Percentiles rank a stretch among this genome's conserved stretches.
These are phyloP conservation scores for Clavulina sp. DNA, from an alignment of 768 basidiomycete species.

Conservation along the genomic window DNA sequence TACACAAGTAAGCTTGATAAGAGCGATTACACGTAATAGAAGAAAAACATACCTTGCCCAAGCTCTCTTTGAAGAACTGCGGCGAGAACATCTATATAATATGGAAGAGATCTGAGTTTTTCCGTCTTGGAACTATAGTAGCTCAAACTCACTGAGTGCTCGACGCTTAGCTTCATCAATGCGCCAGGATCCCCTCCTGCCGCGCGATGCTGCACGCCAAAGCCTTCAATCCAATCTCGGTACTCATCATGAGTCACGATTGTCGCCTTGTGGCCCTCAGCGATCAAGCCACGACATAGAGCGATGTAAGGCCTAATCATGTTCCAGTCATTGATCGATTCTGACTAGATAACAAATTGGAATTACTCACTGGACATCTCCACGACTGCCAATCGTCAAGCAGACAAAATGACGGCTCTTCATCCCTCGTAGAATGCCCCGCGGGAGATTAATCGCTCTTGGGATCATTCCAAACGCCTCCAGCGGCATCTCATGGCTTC, in stretches of 20 bases:
- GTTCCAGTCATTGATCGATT: not conserved
- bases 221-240: slow-evolving; percentile 40
- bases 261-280: slow-evolving; percentile 28
- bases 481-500: slow-evolving; percentile 13
- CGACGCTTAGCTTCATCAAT: slow-evolving; percentile 43
- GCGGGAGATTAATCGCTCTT: slow-evolving; percentile 33
- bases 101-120: not conserved
- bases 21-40: not conserved
- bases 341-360: not conserved
- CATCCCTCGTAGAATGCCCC: slow-evolving; percentile 15
- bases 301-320: slow-evolving; percentile 27
- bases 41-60: slow-evolving; percentile 28
- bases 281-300: slow-evolving; percentile 23
- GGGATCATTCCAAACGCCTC: slow-evolving; percentile 22
- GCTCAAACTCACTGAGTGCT: slow-evolving; percentile 18
- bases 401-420: slow-evolving; percentile 38
- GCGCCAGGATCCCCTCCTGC: slow-evolving; percentile 55
- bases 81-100: slow-evolving; percentile 48
- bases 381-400: slow-evolving; percentile 46
- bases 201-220: slow-evolving; percentile 38
- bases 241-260: slow-evolving; percentile 31
- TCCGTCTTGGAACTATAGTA: not conserved
- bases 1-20: slow-evolving; percentile 3
- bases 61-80: slow-evolving; percentile 47
- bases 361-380: slow-evolving; percentile 24